Conservation (phyloP, 2,329 filamentous ascomycete species). For the Fusarium longipes region DNA sequence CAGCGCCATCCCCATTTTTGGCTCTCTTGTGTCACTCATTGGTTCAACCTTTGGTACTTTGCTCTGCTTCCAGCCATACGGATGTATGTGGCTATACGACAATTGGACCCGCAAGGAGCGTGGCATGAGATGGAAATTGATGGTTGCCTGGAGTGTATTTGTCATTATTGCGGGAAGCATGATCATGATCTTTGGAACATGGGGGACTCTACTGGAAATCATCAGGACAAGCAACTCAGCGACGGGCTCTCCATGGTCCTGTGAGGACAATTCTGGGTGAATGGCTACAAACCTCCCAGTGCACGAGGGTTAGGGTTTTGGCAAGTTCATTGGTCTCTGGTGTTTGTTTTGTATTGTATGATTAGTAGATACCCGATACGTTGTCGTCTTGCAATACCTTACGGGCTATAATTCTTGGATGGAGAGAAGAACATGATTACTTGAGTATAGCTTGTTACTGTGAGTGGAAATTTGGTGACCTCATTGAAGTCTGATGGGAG, state of each 20-base stretch:
- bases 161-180: conserved; percentile 24
- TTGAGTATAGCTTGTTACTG: background rate
- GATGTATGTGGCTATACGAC: conserved; percentile 36
- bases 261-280: conserved; percentile 24
- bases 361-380: conserved; percentile 9
- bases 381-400: background rate
- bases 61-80: conserved; percentile 37
- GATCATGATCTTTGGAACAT: conserved; percentile 27
- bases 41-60: conserved; percentile 34
- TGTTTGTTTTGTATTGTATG: background rate
- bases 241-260: conserved; percentile 13
- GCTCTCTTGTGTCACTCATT: conserved; percentile 30
- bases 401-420: background rate
- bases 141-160: conserved; percentile 21
- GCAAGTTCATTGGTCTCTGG: background rate
- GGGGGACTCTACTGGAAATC: conserved; percentile 26
- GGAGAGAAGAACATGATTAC: background rate
- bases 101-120: conserved; percentile 14
- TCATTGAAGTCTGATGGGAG: background rate
- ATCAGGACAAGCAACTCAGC: background rate
- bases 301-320: background rate
- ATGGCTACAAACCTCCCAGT: background rate
- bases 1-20: conserved; percentile 33
- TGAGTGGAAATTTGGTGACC: background rate
- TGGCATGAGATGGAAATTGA: conserved; percentile 6